A percentile compares a stretch with the other conserved stretches of the same genome.
Conservation (phyloP, 441 rosid genomes). For the Euphorbia schlechtendalii region DNA sequence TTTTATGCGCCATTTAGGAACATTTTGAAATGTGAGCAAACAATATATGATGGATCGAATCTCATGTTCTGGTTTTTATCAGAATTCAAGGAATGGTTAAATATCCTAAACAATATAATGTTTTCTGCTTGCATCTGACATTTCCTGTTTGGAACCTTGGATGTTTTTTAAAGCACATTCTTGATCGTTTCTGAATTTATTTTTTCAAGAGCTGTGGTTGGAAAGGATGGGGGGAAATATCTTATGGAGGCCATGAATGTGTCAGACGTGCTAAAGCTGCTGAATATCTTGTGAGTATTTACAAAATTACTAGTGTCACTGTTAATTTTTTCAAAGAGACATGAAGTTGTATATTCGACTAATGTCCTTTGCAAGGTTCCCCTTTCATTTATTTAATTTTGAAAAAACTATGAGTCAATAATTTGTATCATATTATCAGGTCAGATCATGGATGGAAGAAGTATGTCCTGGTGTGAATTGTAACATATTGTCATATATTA, state of each 20-base stretch:
- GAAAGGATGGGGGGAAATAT: constrained; percentile 96
- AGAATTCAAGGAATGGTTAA: background rate
- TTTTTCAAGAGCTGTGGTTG: constrained; percentile 70
- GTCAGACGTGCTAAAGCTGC: constrained; percentile 79
- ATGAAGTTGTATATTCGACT: constrained; percentile 8
- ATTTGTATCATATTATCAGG: constrained; percentile 34
- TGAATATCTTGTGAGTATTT: constrained; percentile 57
- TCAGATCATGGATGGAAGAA: constrained; percentile 91
- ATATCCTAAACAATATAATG: background rate
- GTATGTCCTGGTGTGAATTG: constrained; percentile 43
- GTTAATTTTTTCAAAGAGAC: background rate
- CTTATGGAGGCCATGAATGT: constrained; percentile 77
- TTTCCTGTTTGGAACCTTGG: background rate
- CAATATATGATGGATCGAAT: background rate
- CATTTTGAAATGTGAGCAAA: background rate
- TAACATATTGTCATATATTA: constrained; percentile 51
- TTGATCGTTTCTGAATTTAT: constrained; percentile 12
- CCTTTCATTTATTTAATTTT: constrained; percentile 6
- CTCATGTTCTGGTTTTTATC: background rate
- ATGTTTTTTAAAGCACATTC: background rate
- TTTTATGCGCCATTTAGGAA: constrained; percentile 4
- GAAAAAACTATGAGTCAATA: background rate
- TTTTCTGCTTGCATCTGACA: background rate
- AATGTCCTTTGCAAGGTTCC: background rate
- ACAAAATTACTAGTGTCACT: too few species aligned